A percentile compares a stretch with the other conserved stretches of the same genome.
phyloP scores from a whole-genome alignment of 495 filamentous ascomycete genomes.

The Jackrogersella minutella region DNA sequence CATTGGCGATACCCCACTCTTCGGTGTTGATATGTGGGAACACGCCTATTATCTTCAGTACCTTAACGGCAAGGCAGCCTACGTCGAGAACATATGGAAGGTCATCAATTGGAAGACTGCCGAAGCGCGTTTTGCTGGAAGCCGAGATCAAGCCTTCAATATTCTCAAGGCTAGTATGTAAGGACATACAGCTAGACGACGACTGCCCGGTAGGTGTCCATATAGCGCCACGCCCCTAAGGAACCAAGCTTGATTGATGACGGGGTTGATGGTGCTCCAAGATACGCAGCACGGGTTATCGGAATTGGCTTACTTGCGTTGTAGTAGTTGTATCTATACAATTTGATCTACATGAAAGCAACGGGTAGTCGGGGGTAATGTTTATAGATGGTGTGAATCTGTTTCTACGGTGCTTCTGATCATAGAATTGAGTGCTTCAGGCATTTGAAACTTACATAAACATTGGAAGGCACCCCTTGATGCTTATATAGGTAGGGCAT shows the following conservation, averaged over 20 bases:
- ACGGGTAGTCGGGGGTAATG: no score
- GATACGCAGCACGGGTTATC: neutral
- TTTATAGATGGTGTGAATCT: no score
- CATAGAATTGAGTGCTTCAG: no score
- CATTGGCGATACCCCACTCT: conserved; percentile 81
- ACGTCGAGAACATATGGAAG: conserved; percentile 96
- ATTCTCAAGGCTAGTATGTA: conserved; percentile 47
- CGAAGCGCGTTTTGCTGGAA: conserved; percentile 75
- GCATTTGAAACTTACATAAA: no score
- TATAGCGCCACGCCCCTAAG: neutral
- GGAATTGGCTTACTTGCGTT: neutral
- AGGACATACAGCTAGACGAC: neutral
- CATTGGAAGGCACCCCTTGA: no score
- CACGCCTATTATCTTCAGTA: conserved; percentile 80
- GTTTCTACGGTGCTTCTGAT: no score
- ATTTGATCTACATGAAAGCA: no score
- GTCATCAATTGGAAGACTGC: conserved; percentile 97
- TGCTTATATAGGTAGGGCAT: no score
- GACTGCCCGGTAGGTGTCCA: neutral
- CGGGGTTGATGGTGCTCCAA: no score
- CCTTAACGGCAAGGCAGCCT: conserved; percentile 98
- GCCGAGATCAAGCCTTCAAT: conserved; percentile 48
- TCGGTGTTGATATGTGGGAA: conserved; percentile 98
- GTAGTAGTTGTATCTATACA: neutral
- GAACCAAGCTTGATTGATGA: neutral